Evolutionary conservation across 495 filamentous ascomycete genomes (phyloP).

Genomic region (Aspergillus leporis): DNA sequence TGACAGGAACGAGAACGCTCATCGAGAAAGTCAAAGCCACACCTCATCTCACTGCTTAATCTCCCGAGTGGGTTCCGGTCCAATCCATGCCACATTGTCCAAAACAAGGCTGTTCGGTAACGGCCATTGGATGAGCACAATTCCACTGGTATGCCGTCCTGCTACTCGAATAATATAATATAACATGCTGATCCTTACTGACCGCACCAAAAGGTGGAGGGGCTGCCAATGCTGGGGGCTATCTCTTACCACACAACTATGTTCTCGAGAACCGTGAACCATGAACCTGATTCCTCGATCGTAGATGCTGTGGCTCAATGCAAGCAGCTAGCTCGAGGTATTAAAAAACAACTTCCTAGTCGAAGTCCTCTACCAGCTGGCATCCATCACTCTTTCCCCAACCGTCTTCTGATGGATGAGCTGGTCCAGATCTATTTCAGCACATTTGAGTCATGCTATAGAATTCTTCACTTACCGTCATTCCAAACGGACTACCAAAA

Average conservation of each 20-base stretch:
- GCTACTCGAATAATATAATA: not conserved
- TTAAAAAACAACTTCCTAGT: slow-evolving; percentile 26
- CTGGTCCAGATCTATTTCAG: slow-evolving; percentile 46
- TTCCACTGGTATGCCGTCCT: slow-evolving; percentile 25
- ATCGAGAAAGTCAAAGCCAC: not conserved
- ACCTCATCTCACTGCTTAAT: not conserved
- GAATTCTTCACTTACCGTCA: slow-evolving; percentile 46
- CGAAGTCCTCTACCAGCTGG: slow-evolving; percentile 23
- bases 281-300: not conserved
- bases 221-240: slow-evolving; percentile 6
- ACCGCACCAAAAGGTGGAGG: slow-evolving; percentile 24
- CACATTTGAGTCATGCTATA: slow-evolving; percentile 48
- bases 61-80: slow-evolving; percentile 10
- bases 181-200: no score
- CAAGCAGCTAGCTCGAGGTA: slow-evolving; percentile 26
- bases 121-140: slow-evolving; percentile 35
- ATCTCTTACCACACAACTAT: not conserved
- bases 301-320: slow-evolving; percentile 17
- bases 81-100: slow-evolving; percentile 24
- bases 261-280: not conserved
- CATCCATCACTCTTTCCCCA: slow-evolving; percentile 22
- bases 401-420: slow-evolving; percentile 37
- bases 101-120: slow-evolving; percentile 32
- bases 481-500: slow-evolving; percentile 47
- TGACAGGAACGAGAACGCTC: no score